Conservation (phyloP, 2,329 filamentous ascomycete species). For the Penicillium sp. region DNA sequence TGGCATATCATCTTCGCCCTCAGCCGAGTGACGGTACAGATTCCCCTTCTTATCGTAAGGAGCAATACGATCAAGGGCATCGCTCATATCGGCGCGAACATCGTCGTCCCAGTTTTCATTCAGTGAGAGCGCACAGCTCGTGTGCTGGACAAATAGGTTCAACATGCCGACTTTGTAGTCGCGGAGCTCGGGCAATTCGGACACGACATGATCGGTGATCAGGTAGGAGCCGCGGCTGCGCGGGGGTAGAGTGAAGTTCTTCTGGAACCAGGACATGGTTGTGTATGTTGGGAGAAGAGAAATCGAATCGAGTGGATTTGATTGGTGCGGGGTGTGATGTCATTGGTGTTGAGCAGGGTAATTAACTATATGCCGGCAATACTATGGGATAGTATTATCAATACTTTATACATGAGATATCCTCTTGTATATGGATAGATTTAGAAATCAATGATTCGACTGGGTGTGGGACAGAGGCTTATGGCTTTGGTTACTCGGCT, state of each 20-base stretch:
- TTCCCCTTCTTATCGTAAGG: constrained; percentile 70
- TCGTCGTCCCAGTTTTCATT: constrained; percentile 89
- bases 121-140: constrained; percentile 78
- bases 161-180: constrained; percentile 80
- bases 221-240: constrained; percentile 80
- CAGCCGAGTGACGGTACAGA: constrained; percentile 79
- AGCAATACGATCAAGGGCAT: constrained; percentile 84
- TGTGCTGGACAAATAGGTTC: constrained; percentile 92
- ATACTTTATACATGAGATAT: no score
- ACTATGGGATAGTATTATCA: no score
- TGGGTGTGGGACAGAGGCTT: background rate
- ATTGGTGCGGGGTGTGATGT: constrained; percentile 38
- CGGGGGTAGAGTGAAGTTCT: constrained; percentile 71
- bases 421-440: background rate
- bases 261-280: constrained; percentile 70
- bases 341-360: no score
- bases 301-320: constrained; percentile 45
- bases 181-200: constrained; percentile 69
- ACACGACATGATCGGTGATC: constrained; percentile 68
- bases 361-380: no score
- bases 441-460: background rate
- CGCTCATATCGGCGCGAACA: constrained; percentile 89
- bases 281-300: constrained; percentile 20
- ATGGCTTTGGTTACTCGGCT: background rate
- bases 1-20: constrained; percentile 92